Base-by-base conservation (phyloP, 495 filamentous ascomycete genomes). In the Immersiella caudata region DNA sequence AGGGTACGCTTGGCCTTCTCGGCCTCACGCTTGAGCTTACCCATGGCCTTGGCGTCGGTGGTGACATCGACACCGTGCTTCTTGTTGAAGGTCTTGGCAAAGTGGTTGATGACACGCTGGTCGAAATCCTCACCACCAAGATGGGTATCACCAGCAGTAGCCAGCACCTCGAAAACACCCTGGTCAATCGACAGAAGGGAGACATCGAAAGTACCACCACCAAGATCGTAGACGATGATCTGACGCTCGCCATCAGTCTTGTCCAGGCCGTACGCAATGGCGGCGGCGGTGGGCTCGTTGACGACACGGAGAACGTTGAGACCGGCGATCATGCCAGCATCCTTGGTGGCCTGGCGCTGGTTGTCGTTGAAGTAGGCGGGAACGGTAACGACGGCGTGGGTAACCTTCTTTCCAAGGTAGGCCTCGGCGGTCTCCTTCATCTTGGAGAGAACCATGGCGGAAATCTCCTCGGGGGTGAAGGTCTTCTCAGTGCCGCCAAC, bases 201-300 rank as follows among this genome's bases (percentile, higher is more conserved):
- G 59, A 99, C 95, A 95, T 99, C 95, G 81, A 99, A 99, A 74
- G 95, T 98, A 89, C 95, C 95, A 90, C 95, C 95, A 89, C 95
- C 95, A 71, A 99, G 92, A 89, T 99, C 95, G 81, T 96, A 96
- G 73, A 96, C 93, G 73, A 96, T 93, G 76, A 96, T 93, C 84
- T 95, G 92, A 76, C 92, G 90, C 79, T 96, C 93, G 59, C 88
- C 91, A 70, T 87, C 88, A 56, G 86, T 88, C 87, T 94, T 93
- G 81, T 96, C 92, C 73, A 96, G 84, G 79, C 93, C 91, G 78
- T 93, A 93, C 69, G 91, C 91, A 75, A 94, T 91, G 79, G 91
- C 92, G 74, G 92, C 92, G 74, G 92, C 92, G 73, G 92, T 94
- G 70, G 92, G 92, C 79, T 95, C 92, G 81, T 98, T 98, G 80